These are phyloP conservation scores for Neofusicoccum kwambonambiense DNA, from an alignment of 2,329 filamentous ascomycete species.

Conservation along the genomic window DNA sequence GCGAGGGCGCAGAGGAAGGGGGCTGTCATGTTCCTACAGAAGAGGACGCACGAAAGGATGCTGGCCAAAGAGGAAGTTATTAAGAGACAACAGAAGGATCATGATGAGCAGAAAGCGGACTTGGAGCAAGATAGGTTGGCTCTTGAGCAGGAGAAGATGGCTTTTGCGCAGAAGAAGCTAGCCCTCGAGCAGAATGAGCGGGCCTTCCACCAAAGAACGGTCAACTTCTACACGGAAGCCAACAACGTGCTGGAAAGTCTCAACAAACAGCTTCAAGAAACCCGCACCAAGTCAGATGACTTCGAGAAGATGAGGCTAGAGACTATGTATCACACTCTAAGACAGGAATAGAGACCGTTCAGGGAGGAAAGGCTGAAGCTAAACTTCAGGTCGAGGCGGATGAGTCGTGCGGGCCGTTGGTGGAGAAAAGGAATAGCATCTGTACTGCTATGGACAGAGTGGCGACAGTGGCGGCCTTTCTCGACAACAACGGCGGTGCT, in stretches of 20 bases:
- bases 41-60: not conserved
- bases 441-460: not conserved
- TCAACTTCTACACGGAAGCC: not conserved
- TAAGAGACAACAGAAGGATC: too few species aligned
- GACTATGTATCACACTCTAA: not conserved
- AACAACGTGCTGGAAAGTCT: not conserved
- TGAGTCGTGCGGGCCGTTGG: not conserved
- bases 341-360: not conserved
- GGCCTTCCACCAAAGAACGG: not conserved
- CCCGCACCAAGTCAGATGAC: not conserved
- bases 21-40: not conserved
- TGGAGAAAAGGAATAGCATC: not conserved
- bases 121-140: not conserved
- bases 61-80: not conserved
- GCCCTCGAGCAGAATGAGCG: not conserved
- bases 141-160: not conserved
- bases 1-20: not conserved
- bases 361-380: not conserved
- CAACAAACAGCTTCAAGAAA: not conserved
- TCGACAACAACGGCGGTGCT: too few species aligned
- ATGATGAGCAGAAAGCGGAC: not conserved
- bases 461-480: too few species aligned
- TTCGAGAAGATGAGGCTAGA: not conserved
- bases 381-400: not conserved
- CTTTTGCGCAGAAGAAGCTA: too few species aligned